These are phyloP conservation scores for Rhexocercosporidium sp. DNA, from an alignment of 2,329 filamentous ascomycete species.

Conservation along the genomic window DNA sequence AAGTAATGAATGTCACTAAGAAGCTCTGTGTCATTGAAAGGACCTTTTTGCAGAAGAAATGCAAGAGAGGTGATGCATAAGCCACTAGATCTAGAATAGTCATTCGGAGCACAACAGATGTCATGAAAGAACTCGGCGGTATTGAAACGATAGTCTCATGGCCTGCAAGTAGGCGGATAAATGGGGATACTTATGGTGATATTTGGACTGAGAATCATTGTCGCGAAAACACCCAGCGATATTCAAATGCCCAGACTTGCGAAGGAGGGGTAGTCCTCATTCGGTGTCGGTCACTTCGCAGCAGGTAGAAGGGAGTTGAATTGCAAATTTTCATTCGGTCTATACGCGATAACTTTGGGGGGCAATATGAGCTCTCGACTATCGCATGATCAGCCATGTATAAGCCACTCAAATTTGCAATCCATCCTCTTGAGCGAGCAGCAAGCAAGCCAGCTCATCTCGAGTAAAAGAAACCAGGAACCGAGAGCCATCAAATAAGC, in stretches of 20 bases:
- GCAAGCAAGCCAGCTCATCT: neutral
- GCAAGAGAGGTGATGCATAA: too few relatives aligned
- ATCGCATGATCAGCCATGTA: neutral
- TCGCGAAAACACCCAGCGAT: neutral
- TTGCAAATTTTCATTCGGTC: neutral
- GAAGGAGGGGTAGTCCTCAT: neutral
- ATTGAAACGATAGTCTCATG: too few relatives aligned
- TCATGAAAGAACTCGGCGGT: neutral
- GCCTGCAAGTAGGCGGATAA: too few relatives aligned
- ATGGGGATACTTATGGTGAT: too few relatives aligned
- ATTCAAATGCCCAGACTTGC: neutral
- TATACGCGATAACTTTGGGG: slow-evolving; percentile 3
- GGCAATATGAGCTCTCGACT: slow-evolving; percentile 5
- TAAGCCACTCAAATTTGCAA: neutral
- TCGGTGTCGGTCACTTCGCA: neutral
- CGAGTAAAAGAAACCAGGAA: neutral
- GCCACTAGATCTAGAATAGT: too few relatives aligned
- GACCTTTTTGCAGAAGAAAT: too few relatives aligned
- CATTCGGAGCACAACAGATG: too few relatives aligned
- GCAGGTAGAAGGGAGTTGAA: neutral
- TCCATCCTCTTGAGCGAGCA: slow-evolving; percentile 5
- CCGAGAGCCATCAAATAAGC: neutral
- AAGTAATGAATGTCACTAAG: too few relatives aligned
- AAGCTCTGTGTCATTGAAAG: too few relatives aligned
- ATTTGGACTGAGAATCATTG: too few relatives aligned